Percentiles rank a stretch among this genome's conserved stretches.
phyloP scores from a whole-genome alignment of 1,139 yeast genomes.

The Debaryomycetaceae sp. region DNA sequence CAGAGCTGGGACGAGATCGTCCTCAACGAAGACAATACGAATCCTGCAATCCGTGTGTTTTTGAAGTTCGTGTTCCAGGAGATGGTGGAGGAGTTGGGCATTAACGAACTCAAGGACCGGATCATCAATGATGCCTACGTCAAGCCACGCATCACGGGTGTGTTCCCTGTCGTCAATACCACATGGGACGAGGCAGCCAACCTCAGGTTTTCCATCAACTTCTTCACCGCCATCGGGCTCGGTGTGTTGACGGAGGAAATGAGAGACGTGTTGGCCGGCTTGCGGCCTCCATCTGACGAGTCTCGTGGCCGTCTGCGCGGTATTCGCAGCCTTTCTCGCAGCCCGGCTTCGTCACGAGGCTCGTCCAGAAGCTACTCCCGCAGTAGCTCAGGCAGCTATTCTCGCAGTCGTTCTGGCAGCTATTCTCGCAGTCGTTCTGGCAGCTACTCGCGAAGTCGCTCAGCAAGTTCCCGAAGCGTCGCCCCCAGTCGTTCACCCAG shows the following conservation, averaged over 20 bases:
- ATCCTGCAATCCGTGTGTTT: slow-evolving; percentile 77
- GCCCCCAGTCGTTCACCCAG: too few species aligned
- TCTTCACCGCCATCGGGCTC: slow-evolving; percentile 87
- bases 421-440: slow-evolving; percentile 4
- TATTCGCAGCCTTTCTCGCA: slow-evolving; percentile 7
- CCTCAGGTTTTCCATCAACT: slow-evolving; percentile 78
- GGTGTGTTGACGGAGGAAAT: slow-evolving; percentile 80
- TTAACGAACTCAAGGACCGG: slow-evolving; percentile 43
- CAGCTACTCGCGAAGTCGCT: slow-evolving; percentile 3
- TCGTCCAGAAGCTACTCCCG: slow-evolving; percentile 10
- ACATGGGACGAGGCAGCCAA: slow-evolving; percentile 52
- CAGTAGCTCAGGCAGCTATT: slow-evolving; percentile 10
- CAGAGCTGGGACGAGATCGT: slow-evolving; percentile 53
- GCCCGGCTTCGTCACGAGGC: neutral
- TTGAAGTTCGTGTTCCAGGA: slow-evolving; percentile 80
- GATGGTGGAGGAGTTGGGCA: slow-evolving; percentile 74
- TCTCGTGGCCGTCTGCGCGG: slow-evolving; percentile 15
- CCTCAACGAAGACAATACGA: slow-evolving; percentile 70
- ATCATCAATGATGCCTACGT: slow-evolving; percentile 47
- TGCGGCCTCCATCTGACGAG: slow-evolving; percentile 22
- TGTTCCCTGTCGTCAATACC: slow-evolving; percentile 43
- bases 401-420: slow-evolving; percentile 1
- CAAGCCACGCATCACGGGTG: slow-evolving; percentile 44
- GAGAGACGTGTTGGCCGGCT: slow-evolving; percentile 53
- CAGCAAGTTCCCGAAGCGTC: neutral